Evolutionary conservation across 2,329 filamentous ascomycete species (phyloP).

Genomic region (Geosmithia putterillii): DNA sequence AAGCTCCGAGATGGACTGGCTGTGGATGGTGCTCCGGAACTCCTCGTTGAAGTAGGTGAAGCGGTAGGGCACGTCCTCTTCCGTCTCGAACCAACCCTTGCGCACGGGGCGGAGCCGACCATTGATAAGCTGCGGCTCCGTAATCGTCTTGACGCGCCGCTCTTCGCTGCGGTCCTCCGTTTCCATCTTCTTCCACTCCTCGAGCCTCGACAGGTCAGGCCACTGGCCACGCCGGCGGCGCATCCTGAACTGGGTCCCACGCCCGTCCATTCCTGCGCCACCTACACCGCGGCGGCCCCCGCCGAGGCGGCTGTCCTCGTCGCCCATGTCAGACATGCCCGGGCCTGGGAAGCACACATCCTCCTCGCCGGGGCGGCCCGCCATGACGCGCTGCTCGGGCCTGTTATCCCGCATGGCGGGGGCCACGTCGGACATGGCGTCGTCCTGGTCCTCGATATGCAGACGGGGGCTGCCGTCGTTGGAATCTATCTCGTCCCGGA

Average conservation of each 20-base stretch:
- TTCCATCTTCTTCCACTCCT: conserved; percentile 84
- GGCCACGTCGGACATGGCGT: conserved; percentile 13
- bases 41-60: conserved; percentile 99
- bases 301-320: conserved; percentile 53
- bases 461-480: conserved; percentile 15
- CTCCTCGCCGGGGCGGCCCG: conserved; percentile 56
- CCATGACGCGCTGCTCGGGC: conserved; percentile 24
- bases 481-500: conserved; percentile 49
- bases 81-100: conserved; percentile 71
- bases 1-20: conserved; percentile 86
- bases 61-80: conserved; percentile 82
- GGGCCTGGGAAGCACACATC: conserved; percentile 86
- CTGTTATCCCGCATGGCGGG: conserved; percentile 12
- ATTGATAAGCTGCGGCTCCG: conserved; percentile 84
- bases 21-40: conserved; percentile 90
- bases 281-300: too few relatives aligned
- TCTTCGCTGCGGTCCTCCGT: conserved; percentile 74
- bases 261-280: too few relatives aligned
- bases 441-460: conserved; percentile 17
- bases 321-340: conserved; percentile 61
- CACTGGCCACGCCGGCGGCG: conserved; percentile 61
- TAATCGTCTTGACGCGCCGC: conserved; percentile 79
- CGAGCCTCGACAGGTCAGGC: conserved; percentile 74
- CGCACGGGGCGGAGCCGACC: conserved; percentile 75
- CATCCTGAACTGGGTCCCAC: conserved; percentile 18